Evolutionary conservation across 2,329 filamentous ascomycete species (phyloP).

Genomic region (Atkinsonella hypoxylon): DNA sequence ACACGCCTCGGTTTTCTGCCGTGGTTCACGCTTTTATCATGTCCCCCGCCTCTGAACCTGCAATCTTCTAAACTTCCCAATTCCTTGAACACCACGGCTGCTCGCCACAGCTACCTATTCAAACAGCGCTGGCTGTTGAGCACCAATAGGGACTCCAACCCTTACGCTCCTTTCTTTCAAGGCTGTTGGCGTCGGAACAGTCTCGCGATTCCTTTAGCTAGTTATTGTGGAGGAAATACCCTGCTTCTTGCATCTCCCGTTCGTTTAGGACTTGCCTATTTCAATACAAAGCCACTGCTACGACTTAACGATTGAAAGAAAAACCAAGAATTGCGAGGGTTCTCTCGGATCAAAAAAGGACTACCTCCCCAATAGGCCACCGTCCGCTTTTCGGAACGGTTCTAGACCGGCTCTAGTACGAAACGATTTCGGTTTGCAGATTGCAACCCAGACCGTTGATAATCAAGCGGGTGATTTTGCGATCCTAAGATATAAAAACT

Average conservation of each 20-base stretch:
- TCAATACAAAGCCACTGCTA: background rate
- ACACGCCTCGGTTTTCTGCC: slow-evolving; percentile 1
- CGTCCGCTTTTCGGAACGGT: background rate
- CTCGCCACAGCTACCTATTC: background rate
- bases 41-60: background rate
- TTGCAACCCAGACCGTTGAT: no score
- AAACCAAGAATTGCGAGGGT: background rate
- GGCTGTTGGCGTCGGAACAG: background rate
- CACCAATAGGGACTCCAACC: background rate
- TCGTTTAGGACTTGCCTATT: background rate
- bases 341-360: background rate
- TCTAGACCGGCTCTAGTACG: no score
- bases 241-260: background rate
- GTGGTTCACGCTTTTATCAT: background rate
- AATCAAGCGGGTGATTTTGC: background rate
- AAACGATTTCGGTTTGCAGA: no score
- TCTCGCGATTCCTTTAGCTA: background rate
- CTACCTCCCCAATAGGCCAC: background rate
- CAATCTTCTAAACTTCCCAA: background rate
- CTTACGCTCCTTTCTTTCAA: background rate
- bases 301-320: slow-evolving; percentile 2
- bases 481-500: background rate
- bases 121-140: background rate
- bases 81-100: background rate
- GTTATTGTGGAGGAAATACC: slow-evolving; percentile 4